phyloP scores from a whole-genome alignment of 2,329 filamentous ascomycete genomes.

The Aureobasidium vineae region DNA sequence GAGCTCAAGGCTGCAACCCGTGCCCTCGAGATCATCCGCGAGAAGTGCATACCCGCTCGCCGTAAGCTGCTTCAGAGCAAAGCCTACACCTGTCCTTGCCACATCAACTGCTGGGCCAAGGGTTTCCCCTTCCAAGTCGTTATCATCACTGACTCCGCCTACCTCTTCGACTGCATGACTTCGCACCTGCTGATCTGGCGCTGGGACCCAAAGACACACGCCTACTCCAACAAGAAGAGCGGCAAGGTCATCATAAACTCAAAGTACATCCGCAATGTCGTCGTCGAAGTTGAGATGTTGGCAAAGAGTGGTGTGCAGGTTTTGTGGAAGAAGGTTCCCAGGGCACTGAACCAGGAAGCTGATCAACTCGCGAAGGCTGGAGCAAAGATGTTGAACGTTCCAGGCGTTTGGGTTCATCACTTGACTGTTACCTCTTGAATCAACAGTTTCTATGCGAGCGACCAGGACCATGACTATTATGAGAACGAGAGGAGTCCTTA shows the following conservation, averaged over 20 bases:
- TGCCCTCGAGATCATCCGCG: neutral
- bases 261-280: neutral
- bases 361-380: conserved; percentile 3
- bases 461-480: too few relatives aligned
- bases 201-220: neutral
- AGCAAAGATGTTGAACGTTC: neutral
- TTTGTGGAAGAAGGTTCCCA: conserved; percentile 1
- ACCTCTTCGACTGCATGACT: conserved; percentile 13
- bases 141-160: neutral
- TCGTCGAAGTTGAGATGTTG: neutral
- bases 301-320: conserved; percentile 4
- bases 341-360: neutral
- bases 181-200: neutral
- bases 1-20: neutral
- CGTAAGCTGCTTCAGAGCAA: neutral
- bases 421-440: neutral
- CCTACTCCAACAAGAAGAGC: conserved; percentile 10
- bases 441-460: too few relatives aligned
- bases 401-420: neutral
- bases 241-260: neutral
- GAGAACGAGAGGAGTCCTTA: too few relatives aligned
- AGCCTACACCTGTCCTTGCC: neutral
- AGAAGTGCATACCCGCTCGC: neutral
- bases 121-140: neutral
- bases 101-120: neutral